These are phyloP conservation scores for Pestalotiopsis sp. DNA, from an alignment of 2,329 filamentous ascomycete species.

Conservation along the genomic window DNA sequence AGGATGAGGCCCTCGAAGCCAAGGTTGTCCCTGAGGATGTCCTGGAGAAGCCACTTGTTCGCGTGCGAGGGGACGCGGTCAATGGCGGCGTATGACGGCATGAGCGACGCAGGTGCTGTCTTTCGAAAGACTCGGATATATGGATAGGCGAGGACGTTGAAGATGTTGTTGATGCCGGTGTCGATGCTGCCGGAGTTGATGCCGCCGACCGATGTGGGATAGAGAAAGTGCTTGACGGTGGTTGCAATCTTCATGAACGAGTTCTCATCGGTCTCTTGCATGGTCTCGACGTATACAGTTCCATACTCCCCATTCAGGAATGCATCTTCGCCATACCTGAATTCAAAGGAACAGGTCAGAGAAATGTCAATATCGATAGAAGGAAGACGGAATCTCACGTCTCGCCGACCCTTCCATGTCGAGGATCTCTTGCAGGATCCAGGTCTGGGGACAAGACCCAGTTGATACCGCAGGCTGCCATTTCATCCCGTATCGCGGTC, in stretches of 20 bases:
- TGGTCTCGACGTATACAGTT: constrained; percentile 34
- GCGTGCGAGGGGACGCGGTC: constrained; percentile 34
- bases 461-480: constrained; percentile 31
- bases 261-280: constrained; percentile 35
- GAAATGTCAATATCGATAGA: not conserved
- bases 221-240: constrained; percentile 40
- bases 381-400: constrained; percentile 17
- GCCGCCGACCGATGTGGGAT: constrained; percentile 33
- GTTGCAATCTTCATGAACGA: constrained; percentile 37
- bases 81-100: constrained; percentile 35
- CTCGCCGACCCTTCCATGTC: constrained; percentile 29
- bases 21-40: constrained; percentile 27
- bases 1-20: constrained; percentile 37
- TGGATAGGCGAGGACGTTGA: constrained; percentile 33
- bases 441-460: constrained; percentile 38
- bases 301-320: constrained; percentile 35
- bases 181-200: constrained; percentile 36
- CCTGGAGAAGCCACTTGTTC: constrained; percentile 34
- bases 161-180: constrained; percentile 36
- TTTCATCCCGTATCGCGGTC: constrained; percentile 33
- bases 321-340: constrained; percentile 35
- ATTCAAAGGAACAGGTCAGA: not conserved
- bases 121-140: constrained; percentile 32
- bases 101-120: constrained; percentile 29
- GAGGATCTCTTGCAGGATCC: constrained; percentile 34